Evolutionary conservation across 2,329 filamentous ascomycete genomes (phyloP).

Genomic region (Leptographium flavum): DNA sequence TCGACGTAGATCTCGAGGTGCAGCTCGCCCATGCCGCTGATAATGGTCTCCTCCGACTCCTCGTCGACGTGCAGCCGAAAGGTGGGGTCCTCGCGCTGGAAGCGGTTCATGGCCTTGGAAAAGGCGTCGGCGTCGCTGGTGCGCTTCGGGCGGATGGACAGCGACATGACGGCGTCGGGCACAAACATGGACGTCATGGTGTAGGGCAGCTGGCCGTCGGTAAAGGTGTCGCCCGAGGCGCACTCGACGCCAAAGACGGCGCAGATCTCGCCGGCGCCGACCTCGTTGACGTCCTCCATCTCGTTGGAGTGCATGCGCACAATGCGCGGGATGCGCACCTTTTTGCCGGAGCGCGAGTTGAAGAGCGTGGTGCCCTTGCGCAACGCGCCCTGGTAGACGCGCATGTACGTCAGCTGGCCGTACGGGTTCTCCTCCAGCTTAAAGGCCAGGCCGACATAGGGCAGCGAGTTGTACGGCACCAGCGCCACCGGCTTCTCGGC

Average conservation of each 20-base stretch:
- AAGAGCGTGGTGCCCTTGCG: constrained; percentile 81
- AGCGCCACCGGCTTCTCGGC: constrained; percentile 71
- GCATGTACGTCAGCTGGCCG: constrained; percentile 94
- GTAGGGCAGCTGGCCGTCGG: constrained; percentile 82
- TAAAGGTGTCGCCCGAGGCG: constrained; percentile 95
- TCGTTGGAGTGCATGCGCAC: constrained; percentile 99
- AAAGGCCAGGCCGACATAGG: constrained; percentile 92
- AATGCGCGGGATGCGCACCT: constrained; percentile 90
- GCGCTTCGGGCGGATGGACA: constrained; percentile 93
- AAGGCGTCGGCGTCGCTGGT: constrained; percentile 87
- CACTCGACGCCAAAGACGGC: constrained; percentile 97
- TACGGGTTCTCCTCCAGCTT: constrained; percentile 99
- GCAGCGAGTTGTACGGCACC: constrained; percentile 82
- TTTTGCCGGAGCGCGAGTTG: constrained; percentile 90
- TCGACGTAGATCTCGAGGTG: constrained; percentile 97
- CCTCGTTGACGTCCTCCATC: constrained; percentile 90
- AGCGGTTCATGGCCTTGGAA: constrained; percentile 96
- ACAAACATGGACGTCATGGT: constrained; percentile 98
- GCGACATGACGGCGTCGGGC: constrained; percentile 92
- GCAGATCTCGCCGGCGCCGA: constrained; percentile 94
- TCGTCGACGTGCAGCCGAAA: constrained; percentile 88
- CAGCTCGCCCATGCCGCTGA: constrained; percentile 95
- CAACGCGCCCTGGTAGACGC: constrained; percentile 88
- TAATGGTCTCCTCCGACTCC: constrained; percentile 93
- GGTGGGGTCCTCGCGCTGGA: constrained; percentile 95